Percentiles rank a stretch among this genome's conserved stretches.
These are phyloP conservation scores for Lojkania enalia DNA, from an alignment of 2,329 filamentous ascomycete species.

Conservation along the genomic window DNA sequence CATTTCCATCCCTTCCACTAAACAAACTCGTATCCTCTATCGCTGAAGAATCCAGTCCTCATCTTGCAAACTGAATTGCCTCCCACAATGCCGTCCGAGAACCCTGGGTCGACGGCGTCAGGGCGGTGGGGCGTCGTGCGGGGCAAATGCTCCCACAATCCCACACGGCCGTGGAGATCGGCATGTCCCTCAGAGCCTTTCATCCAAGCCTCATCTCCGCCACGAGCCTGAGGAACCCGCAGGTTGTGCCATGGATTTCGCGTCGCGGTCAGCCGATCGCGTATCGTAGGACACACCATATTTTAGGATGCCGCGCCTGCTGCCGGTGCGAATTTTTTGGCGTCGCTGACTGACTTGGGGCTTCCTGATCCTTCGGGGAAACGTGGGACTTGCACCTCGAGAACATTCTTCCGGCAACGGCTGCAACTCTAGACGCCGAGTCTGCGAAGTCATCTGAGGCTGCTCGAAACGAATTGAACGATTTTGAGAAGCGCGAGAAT, in stretches of 20 bases:
- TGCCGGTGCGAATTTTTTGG: conserved; percentile 17
- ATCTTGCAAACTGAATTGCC: no score
- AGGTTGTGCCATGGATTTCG: no score
- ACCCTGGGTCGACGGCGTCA: no score
- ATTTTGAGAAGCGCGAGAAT: no score
- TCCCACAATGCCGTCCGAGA: no score
- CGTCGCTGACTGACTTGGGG: conserved; percentile 4
- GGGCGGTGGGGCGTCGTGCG: conserved; percentile 8
- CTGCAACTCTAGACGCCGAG: neutral
- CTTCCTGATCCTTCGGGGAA: no score
- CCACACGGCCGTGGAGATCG: conserved; percentile 10
- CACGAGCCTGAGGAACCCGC: neutral
- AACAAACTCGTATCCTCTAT: no score
- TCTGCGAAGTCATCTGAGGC: neutral
- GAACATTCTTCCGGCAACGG: neutral
- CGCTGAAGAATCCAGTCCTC: no score
- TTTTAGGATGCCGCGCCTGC: conserved; percentile 23
- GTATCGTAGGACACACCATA: neutral
- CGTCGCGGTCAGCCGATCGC: conserved; percentile 9
- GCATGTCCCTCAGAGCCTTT: conserved; percentile 8
- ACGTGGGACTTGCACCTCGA: neutral
- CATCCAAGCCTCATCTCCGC: conserved; percentile 3
- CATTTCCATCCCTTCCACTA: no score
- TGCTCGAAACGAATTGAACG: neutral
- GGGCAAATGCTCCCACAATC: no score